phyloP scores from a whole-genome alignment of 75 land plant genomes.

The Picea sitchensis region DNA sequence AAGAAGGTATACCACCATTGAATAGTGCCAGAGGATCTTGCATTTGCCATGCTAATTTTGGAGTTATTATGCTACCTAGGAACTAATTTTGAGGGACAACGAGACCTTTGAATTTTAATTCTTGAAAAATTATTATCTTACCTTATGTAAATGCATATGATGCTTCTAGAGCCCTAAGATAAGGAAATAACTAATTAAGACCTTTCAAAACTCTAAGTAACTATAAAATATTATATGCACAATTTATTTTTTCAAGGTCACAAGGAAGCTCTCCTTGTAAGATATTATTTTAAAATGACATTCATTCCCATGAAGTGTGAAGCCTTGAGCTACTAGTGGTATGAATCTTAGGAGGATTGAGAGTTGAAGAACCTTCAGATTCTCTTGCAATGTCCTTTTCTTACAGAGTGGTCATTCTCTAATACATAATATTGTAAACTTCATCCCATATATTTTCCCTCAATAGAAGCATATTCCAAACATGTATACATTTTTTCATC shows the following conservation, averaged over 20 bases:
- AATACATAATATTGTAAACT: conserved; percentile 45
- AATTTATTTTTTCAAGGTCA: conserved; percentile 55
- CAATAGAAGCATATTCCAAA: conserved; percentile 28
- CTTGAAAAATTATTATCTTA: conserved; percentile 40
- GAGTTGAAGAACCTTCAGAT: conserved; percentile 5
- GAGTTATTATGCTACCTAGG: conserved; percentile 65
- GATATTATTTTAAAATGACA: conserved; percentile 40
- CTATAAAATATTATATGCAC: conserved; percentile 55
- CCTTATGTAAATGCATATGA: conserved; percentile 62
- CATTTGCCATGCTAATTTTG: conserved; percentile 90
- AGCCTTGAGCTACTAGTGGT: conserved; percentile 7
- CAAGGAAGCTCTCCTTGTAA: conserved; percentile 51
- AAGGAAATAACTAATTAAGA: conserved; percentile 47
- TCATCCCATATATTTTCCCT: conserved; percentile 43
- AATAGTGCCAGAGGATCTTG: conserved; percentile 55
- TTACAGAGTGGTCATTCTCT: conserved; percentile 20
- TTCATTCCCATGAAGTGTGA: conserved; percentile 33
- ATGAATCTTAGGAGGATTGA: conserved; percentile 3
- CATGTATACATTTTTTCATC: conserved; percentile 39
- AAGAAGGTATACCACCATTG: conserved; percentile 66
- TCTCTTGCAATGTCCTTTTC: conserved; percentile 3
- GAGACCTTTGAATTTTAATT: conserved; percentile 26
- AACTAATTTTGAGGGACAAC: conserved; percentile 60
- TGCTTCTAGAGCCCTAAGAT: conserved; percentile 42
- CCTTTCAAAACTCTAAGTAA: conserved; percentile 70